A percentile compares a stretch with the other conserved stretches of the same genome.
phyloP scores from a whole-genome alignment of 306 rosid species.

The Inga leiocalycina region DNA sequence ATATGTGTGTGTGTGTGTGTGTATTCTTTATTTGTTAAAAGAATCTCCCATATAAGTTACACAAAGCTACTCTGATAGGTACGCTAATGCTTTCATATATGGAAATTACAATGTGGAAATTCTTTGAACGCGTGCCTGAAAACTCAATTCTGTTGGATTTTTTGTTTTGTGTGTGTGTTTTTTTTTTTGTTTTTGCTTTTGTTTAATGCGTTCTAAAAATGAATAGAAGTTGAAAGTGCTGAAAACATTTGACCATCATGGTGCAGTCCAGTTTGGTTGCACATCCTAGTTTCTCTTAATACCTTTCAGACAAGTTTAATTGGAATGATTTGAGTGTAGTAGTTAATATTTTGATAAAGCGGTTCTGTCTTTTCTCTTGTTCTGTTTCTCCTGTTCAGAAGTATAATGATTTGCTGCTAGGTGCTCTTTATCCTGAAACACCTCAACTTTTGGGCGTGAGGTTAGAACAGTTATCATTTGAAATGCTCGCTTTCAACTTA shows the following conservation, averaged over 20 bases:
- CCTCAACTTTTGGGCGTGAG: background rate
- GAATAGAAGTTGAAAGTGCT: background rate
- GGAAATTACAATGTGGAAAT: background rate
- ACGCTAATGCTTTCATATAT: background rate
- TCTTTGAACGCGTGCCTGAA: background rate
- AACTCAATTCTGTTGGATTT: background rate
- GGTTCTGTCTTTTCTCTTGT: background rate
- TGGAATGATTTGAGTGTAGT: background rate
- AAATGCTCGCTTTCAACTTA: too few species aligned
- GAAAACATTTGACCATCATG: background rate
- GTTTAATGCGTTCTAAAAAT: background rate
- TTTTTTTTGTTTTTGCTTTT: background rate
- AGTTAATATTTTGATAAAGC: background rate
- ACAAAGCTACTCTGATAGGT: background rate
- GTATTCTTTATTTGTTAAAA: background rate
- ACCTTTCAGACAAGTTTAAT: background rate
- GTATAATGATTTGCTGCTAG: background rate
- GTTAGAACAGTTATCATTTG: background rate
- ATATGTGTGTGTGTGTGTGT: background rate
- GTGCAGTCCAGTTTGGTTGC: background rate
- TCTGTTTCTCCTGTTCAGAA: background rate
- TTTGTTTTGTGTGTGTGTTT: background rate
- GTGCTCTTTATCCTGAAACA: background rate
- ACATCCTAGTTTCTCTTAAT: background rate
- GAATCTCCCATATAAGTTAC: constrained; percentile 1